Base-by-base conservation (phyloP, 176 grass and related monocot species). In the Puya raimondii region DNA sequence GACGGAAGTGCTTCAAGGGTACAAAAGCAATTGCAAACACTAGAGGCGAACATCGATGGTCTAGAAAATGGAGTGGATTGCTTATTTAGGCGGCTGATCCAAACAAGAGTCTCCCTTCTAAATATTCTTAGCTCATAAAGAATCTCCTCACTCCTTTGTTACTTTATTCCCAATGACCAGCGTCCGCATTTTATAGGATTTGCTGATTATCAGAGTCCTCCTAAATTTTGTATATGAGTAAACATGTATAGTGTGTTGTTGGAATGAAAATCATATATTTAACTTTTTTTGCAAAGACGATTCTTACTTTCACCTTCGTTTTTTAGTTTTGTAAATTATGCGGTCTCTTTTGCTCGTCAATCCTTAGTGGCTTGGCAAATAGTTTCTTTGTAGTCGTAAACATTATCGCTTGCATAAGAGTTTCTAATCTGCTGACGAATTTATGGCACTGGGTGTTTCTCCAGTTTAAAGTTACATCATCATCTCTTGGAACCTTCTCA, bases 51-150 rank as follows among this genome's bases (percentile, higher is more conserved):
- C 73, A 80, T 80, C 69, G 23, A 5, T 64, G 51, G 63, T 69
- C 63, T 76, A 9, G 73, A 77, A 51, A 48, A 20, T 16, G 51
- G 64, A 80, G 48, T 73, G 18, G 69, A 64, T 5, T 73, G 33
- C 71, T 49, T 77, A 68, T 87, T 77, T 73, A 76, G 57, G 65
- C 82, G 15, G 49, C 23, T 80, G 56, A 74, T 67, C 69, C 73
- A 73, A 51, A 57, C 22, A 48, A 70, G 56, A 65, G 80, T 80
- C n/a, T 70, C 77, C 48, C 27, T 83, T 22, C 63, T 80, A 16
- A 83, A 87, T 23, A 71, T 64, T 47, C 65, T 75, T 14, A 78
- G 59, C 48, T 78, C 57, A 53, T 81, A 69, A 67, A 87, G 33
- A 59, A 9, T 59, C 54, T 59, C n/a, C 54, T 20, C 54, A 59